Evolutionary conservation across 1,139 yeast species (phyloP), one percentile per base, ranked within the genome.

Genomic region (Casaregolazyma suthepensis): DNA sequence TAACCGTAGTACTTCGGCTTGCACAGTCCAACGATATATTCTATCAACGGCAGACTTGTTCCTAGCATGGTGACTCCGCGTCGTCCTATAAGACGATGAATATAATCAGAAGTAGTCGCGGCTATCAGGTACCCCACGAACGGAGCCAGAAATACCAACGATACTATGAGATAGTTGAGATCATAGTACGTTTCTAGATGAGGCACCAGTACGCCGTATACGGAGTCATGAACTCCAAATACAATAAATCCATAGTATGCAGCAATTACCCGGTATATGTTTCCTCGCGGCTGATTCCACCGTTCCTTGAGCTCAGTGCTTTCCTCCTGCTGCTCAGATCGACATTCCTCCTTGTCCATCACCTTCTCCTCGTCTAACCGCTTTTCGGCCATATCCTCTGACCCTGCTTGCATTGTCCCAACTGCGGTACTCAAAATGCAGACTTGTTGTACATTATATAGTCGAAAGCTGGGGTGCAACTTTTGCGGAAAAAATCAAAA

Each of bases 1-100:
- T 78, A 74, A 3, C 77, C 54, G 5, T 70, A 64, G 51, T 61
- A 67, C 2, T 71, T 71, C 57, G 57, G 81, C 66, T 60, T 75
- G 48, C 75, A 74, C 48, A 73, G 61, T n/a, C 75, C 74, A 3
- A 78, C 63, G 0, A 74, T 65, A 60, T 70, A 77, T 72, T 76
- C 76, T 5, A 72, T 51, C 20, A 70, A 57, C 19, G 75, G 71
- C 50, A 68, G 62, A 1, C 61, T 38, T 15, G 76, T 69, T 0
- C 79, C 80, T 12, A 74, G 46, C 0, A 71, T 63, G 47, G 74
- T 57, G 13, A 75, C 71, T 20, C 72, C 71, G 54, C 71, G 63
- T 46, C 72, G 69, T 0, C 82, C 82, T 57, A 78, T 58, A 63
- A 66, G 61, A 1, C 71, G 68, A 54, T 76, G 78, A 43, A 71